Conservation (phyloP, 2,329 filamentous ascomycete genomes). For the Aureobasidium sp. region DNA sequence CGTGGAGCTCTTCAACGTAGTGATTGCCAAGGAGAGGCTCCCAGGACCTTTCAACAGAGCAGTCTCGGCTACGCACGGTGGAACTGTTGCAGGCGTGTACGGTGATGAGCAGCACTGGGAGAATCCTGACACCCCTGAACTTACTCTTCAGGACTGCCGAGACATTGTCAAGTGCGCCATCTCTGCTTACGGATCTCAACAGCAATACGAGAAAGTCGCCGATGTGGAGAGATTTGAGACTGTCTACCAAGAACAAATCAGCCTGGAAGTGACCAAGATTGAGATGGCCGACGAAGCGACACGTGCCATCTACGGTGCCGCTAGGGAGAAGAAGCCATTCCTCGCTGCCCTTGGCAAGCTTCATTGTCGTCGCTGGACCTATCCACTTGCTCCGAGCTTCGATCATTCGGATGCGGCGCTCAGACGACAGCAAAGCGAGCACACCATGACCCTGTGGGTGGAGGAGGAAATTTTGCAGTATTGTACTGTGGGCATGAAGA, state of each 20-base stretch:
- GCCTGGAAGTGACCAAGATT: constrained; percentile 55
- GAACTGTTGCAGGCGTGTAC: constrained; percentile 40
- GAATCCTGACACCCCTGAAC: constrained; percentile 26
- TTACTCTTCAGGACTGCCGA: constrained; percentile 41
- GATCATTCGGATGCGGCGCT: constrained; percentile 20
- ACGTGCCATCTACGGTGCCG: constrained; percentile 42
- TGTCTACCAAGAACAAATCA: constrained; percentile 45
- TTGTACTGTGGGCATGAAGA: constrained; percentile 53
- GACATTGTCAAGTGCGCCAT: constrained; percentile 47
- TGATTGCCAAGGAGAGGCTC: constrained; percentile 46
- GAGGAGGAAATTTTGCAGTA: constrained; percentile 55
- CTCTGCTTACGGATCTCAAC: constrained; percentile 36
- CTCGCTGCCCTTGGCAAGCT: constrained; percentile 49
- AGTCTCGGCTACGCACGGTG: constrained; percentile 61
- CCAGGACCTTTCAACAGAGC: constrained; percentile 76
- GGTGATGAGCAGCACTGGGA: constrained; percentile 39
- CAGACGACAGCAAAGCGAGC: constrained; percentile 37
- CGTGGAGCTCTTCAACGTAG: constrained; percentile 57
- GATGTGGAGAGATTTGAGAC: constrained; percentile 32
- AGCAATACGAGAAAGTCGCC: constrained; percentile 23
- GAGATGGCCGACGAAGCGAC: constrained; percentile 39
- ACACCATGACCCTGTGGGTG: constrained; percentile 55
- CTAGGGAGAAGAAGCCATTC: constrained; percentile 33
- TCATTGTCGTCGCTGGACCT: constrained; percentile 45
- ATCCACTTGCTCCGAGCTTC: constrained; percentile 24